Conservation (phyloP, 106 monocot species). For the Hemerocallis citrina region DNA sequence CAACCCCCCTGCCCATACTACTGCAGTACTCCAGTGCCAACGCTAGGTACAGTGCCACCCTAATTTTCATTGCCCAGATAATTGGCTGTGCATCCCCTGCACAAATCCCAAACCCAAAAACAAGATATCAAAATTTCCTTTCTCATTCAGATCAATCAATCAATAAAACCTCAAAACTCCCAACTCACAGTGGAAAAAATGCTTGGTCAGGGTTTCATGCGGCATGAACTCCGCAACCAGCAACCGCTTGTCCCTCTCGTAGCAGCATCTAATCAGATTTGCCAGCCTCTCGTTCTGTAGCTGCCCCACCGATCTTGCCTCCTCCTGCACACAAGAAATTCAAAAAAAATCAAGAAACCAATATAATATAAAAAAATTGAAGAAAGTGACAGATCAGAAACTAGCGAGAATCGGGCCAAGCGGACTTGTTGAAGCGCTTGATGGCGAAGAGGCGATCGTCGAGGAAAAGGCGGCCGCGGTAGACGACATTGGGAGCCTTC, state of each 20-base stretch:
- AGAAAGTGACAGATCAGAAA: constrained; percentile 41
- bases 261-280: constrained; percentile 86
- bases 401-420: constrained; percentile 86
- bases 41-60: constrained; percentile 74
- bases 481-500: constrained; percentile 94
- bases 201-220: constrained; percentile 82
- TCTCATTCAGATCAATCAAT: background rate
- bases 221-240: constrained; percentile 97
- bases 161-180: background rate
- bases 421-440: constrained; percentile 76
- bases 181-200: constrained; percentile 87
- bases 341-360: too few species aligned
- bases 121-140: background rate
- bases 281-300: constrained; percentile 62
- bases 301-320: constrained; percentile 71
- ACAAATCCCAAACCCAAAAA: background rate
- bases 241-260: constrained; percentile 73
- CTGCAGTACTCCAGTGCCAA: constrained; percentile 82
- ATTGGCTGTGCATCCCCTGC: constrained; percentile 75
- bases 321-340: constrained; percentile 49
- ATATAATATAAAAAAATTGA: too few species aligned
- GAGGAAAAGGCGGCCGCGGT: constrained; percentile 46
- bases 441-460: constrained; percentile 49
- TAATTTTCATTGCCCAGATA: constrained; percentile 86
- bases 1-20: constrained; percentile 50